Evolutionary conservation across 192 early-diverging fungal genomes (phyloP).

Genomic region (Coemansia sp.): DNA sequence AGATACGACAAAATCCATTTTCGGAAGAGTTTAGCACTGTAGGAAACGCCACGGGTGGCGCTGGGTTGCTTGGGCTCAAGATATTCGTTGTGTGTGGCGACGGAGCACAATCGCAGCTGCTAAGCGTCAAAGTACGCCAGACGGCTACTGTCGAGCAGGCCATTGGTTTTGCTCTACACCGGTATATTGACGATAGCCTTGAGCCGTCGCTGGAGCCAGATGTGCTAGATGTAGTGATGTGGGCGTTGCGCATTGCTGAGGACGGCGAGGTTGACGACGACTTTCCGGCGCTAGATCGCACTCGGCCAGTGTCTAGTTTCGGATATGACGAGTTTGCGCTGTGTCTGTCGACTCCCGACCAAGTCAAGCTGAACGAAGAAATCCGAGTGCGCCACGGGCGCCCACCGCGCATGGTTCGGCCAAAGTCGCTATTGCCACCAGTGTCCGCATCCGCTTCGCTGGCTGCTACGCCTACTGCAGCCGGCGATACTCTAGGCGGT

Average conservation of each 20-base stretch:
- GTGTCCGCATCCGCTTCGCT: neutral
- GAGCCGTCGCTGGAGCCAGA: constrained; percentile 66
- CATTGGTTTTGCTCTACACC: constrained; percentile 90
- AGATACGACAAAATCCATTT: constrained; percentile 66
- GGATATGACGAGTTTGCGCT: constrained; percentile 92
- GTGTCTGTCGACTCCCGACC: constrained; percentile 73
- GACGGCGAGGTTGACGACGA: constrained; percentile 97
- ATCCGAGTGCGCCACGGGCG: constrained; percentile 50
- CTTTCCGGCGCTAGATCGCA: constrained; percentile 93
- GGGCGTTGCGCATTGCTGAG: constrained; percentile 93
- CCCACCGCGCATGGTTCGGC: constrained; percentile 39
- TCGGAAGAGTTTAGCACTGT: constrained; percentile 67
- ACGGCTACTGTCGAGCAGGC: constrained; percentile 90
- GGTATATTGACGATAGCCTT: constrained; percentile 77
- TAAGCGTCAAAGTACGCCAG: constrained; percentile 72
- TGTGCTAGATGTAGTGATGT: constrained; percentile 70
- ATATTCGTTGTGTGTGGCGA: constrained; percentile 65
- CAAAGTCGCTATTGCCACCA: constrained; percentile 23
- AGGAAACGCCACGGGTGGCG: constrained; percentile 63
- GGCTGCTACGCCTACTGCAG: neutral
- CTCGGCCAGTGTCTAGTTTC: constrained; percentile 81
- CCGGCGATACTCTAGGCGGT: neutral
- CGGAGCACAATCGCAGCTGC: constrained; percentile 49
- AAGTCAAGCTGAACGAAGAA: constrained; percentile 62
- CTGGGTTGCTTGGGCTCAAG: constrained; percentile 61